Percentiles rank a stretch among this genome's conserved stretches.
These are phyloP conservation scores for Alloteropsis semialata DNA, from an alignment of 176 grass and related monocot genomes.

Conservation along the genomic window DNA sequence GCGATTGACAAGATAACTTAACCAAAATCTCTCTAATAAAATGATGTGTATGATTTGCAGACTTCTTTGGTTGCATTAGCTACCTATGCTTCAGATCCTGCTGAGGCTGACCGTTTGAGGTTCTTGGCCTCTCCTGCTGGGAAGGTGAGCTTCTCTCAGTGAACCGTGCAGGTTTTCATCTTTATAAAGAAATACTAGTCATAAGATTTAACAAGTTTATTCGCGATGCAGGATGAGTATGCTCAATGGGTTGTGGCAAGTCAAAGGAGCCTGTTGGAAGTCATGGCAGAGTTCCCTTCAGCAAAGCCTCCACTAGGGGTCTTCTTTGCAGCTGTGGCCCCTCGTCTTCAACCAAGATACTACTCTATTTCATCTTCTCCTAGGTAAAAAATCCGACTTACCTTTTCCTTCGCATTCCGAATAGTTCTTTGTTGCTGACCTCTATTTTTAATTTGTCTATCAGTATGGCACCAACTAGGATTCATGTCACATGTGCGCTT, in stretches of 20 bases:
- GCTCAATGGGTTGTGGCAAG: constrained; percentile 81
- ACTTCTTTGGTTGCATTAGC: constrained; percentile 75
- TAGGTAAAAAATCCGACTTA: constrained; percentile 41
- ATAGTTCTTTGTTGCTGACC: neutral
- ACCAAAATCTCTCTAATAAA: neutral
- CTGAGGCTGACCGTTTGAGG: constrained; percentile 67
- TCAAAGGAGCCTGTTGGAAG: constrained; percentile 88
- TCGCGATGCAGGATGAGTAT: constrained; percentile 80
- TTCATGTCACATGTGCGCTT: constrained; percentile 87
- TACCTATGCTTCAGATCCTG: constrained; percentile 66
- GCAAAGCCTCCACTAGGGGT: constrained; percentile 84
- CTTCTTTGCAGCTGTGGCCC: constrained; percentile 82
- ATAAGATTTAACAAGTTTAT: constrained; percentile 6
- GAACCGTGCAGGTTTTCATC: neutral
- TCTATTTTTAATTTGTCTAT: constrained; percentile 17
- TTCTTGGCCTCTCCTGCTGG: constrained; percentile 84
- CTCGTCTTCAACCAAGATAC: constrained; percentile 87
- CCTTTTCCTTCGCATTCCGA: neutral
- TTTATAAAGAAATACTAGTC: constrained; percentile 9
- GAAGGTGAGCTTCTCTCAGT: constrained; percentile 55
- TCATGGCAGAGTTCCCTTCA: constrained; percentile 90
- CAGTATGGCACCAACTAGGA: constrained; percentile 75
- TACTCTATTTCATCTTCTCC: constrained; percentile 96
- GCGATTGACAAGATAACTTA: neutral
- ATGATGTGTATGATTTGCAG: constrained; percentile 35